Conservation (phyloP, 2,329 filamentous ascomycete genomes). For the Aspergillus sergii region DNA sequence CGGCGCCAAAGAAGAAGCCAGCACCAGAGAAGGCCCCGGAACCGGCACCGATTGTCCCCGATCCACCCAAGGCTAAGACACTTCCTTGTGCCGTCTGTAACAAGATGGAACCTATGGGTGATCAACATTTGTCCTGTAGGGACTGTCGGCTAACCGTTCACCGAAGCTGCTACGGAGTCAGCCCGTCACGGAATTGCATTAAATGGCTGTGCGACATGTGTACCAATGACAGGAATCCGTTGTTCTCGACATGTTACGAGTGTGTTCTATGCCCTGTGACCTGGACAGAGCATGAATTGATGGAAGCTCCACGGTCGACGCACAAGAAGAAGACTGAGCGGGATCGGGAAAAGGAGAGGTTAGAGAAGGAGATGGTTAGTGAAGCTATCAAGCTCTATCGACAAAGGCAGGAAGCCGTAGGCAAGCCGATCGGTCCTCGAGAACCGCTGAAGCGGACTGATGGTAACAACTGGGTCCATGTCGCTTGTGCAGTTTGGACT, state of each 20-base stretch:
- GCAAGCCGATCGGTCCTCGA: slow-evolving; percentile 79
- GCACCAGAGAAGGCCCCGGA: slow-evolving; percentile 58
- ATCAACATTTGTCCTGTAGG: slow-evolving; percentile 75
- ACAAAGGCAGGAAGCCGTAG: slow-evolving; percentile 79
- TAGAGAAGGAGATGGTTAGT: slow-evolving; percentile 80
- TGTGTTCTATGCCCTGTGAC: slow-evolving; percentile 90
- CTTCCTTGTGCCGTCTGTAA: slow-evolving; percentile 86
- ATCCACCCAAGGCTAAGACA: slow-evolving; percentile 74
- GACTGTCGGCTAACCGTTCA: slow-evolving; percentile 93
- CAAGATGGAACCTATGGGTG: slow-evolving; percentile 69
- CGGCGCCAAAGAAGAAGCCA: slow-evolving; percentile 65
- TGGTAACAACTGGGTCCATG: slow-evolving; percentile 98
- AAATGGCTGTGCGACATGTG: slow-evolving; percentile 99
- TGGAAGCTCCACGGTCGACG: slow-evolving; percentile 76
- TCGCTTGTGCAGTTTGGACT: slow-evolving; percentile 88
- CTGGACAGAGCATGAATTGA: slow-evolving; percentile 77
- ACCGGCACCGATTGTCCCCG: slow-evolving; percentile 67
- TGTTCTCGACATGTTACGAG: slow-evolving; percentile 91
- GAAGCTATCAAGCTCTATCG: slow-evolving; percentile 81
- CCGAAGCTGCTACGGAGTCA: slow-evolving; percentile 87
- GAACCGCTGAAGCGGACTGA: slow-evolving; percentile 92
- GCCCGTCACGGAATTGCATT: slow-evolving; percentile 64
- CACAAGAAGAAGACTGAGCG: slow-evolving; percentile 91
- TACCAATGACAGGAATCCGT: slow-evolving; percentile 86
- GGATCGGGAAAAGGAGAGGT: slow-evolving; percentile 82